Conservation (phyloP, 805 yeast genomes). For the Yarrowia sp. region DNA sequence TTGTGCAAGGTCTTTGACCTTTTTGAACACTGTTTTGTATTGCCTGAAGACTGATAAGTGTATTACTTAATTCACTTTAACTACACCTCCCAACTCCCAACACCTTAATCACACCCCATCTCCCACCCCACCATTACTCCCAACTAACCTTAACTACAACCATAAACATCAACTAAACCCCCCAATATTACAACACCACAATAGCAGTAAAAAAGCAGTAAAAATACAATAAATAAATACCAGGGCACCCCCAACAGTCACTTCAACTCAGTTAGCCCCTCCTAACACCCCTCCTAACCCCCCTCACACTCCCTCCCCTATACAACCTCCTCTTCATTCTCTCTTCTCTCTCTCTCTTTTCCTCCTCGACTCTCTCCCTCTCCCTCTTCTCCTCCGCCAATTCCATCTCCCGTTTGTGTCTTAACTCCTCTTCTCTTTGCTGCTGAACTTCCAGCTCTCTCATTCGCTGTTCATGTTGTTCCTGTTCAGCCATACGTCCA, state of each 20-base stretch:
- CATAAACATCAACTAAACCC: too few relatives aligned
- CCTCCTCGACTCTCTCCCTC: slow-evolving; percentile 6
- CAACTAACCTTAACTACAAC: too few relatives aligned
- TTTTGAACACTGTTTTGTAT: too few relatives aligned
- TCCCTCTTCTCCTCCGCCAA: neutral
- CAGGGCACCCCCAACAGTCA: too few relatives aligned
- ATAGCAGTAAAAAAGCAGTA: too few relatives aligned
- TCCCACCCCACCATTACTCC: too few relatives aligned
- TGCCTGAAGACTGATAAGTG: too few relatives aligned
- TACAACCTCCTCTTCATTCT: slow-evolving; percentile 13
- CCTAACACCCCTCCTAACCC: neutral
- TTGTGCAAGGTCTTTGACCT: too few relatives aligned
- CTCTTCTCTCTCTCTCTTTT: neutral
- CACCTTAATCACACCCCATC: too few relatives aligned
- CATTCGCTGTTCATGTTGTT: neutral
- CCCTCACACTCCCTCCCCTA: neutral
- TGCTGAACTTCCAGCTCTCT: slow-evolving; percentile 17
- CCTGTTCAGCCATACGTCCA: slow-evolving; percentile 20
- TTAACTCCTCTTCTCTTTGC: slow-evolving; percentile 2
- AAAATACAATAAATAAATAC: neutral
- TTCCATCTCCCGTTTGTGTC: neutral
- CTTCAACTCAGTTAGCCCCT: neutral
- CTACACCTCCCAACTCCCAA: too few relatives aligned
- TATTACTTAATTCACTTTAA: too few relatives aligned
- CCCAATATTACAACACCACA: too few relatives aligned